phyloP scores from a whole-genome alignment of 768 basidiomycete genomes.

The Nidularia sp. region DNA sequence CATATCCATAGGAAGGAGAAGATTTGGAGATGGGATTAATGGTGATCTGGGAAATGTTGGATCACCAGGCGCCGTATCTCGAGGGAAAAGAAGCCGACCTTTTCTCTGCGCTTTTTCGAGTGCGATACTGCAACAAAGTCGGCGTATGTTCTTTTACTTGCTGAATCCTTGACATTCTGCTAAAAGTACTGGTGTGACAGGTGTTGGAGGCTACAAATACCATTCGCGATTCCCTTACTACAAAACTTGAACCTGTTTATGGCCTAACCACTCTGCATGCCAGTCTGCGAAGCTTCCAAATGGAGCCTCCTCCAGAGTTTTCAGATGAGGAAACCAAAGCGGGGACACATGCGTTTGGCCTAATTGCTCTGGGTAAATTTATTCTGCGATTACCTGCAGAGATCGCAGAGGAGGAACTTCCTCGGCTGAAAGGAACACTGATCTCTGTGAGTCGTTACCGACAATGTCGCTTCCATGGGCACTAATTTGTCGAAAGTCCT shows the following conservation, averaged over 20 bases:
- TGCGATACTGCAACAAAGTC: constrained; percentile 69
- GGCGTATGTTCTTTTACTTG: constrained; percentile 44
- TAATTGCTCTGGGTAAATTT: constrained; percentile 81
- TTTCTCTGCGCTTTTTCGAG: constrained; percentile 63
- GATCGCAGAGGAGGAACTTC: constrained; percentile 84
- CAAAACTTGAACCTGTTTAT: constrained; percentile 77
- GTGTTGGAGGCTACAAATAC: constrained; percentile 81
- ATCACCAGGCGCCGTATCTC: constrained; percentile 65
- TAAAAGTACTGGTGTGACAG: constrained; percentile 31
- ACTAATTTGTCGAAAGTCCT: constrained; percentile 37
- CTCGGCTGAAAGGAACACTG: constrained; percentile 67
- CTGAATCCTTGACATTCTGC: constrained; percentile 2
- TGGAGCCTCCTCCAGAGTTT: constrained; percentile 37
- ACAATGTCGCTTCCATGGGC: not conserved
- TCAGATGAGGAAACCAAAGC: constrained; percentile 53
- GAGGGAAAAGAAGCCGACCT: constrained; percentile 80
- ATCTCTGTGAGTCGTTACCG: constrained; percentile 49
- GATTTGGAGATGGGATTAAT: constrained; percentile 77
- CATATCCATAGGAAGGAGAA: constrained; percentile 47
- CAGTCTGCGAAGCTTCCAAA: constrained; percentile 60
- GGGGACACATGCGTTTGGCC: constrained; percentile 73
- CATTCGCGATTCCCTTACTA: constrained; percentile 71
- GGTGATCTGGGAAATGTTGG: constrained; percentile 79
- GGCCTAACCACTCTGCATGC: constrained; percentile 82
- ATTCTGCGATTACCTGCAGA: constrained; percentile 76